Evolutionary conservation across 495 filamentous ascomycete species (phyloP).

Genomic region (Hypoxylon fuscum): DNA sequence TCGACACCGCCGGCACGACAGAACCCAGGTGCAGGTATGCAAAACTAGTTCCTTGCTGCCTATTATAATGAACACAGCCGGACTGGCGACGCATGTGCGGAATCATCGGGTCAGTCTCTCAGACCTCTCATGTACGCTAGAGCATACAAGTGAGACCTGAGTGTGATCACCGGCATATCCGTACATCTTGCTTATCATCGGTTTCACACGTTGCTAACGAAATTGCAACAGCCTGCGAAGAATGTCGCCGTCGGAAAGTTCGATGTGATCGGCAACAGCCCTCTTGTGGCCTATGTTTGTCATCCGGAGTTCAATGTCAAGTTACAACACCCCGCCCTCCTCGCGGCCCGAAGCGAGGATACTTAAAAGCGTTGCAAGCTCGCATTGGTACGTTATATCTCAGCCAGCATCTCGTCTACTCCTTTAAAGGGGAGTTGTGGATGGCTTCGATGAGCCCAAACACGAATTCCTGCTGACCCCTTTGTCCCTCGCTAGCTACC

Average conservation of each 20-base stretch:
- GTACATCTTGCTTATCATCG: slow-evolving; percentile 2
- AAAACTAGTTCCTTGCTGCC: slow-evolving; percentile 3
- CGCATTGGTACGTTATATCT: slow-evolving; percentile 29
- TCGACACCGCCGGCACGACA: slow-evolving; percentile 34
- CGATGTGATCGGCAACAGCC: slow-evolving; percentile 37
- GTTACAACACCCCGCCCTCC: slow-evolving; percentile 36
- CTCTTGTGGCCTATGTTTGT: slow-evolving; percentile 33
- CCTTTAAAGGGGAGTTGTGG: background rate
- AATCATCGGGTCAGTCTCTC: slow-evolving; percentile 17
- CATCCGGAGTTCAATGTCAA: slow-evolving; percentile 36
- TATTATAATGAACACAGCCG: background rate
- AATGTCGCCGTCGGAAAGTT: slow-evolving; percentile 41
- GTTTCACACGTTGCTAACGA: slow-evolving; percentile 1
- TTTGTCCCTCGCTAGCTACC: slow-evolving; percentile 18
- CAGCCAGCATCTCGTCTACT: background rate
- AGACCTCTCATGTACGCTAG: slow-evolving; percentile 5
- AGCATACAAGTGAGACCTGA: slow-evolving; percentile 21
- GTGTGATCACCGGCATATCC: slow-evolving; percentile 16
- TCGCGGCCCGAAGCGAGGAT: slow-evolving; percentile 36
- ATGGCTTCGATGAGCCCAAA: background rate
- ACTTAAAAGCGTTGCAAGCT: slow-evolving; percentile 39
- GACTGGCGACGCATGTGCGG: slow-evolving; percentile 8
- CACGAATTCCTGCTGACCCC: slow-evolving; percentile 2
- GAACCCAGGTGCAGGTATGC: slow-evolving; percentile 39
- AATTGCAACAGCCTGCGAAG: slow-evolving; percentile 27